phyloP scores from a whole-genome alignment of 1,284 basidiomycete genomes.

The Trichosporon coremiiforme region DNA sequence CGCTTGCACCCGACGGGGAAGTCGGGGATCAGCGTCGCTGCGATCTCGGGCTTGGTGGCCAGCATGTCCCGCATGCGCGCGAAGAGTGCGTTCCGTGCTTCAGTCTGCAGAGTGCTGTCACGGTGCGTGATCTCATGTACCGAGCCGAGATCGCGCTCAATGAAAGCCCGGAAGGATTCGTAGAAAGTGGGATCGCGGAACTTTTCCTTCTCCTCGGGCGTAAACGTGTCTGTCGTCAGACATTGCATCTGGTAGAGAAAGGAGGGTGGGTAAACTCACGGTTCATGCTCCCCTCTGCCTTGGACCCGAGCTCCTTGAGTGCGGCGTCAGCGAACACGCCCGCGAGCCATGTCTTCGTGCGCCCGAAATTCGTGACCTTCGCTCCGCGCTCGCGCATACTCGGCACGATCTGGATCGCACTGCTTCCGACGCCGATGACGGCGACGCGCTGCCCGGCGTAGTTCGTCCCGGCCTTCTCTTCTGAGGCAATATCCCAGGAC shows the following conservation, averaged over 20 bases:
- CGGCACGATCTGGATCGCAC: slow-evolving; percentile 40
- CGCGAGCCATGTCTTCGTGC: slow-evolving; percentile 39
- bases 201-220: slow-evolving; percentile 35
- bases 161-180: slow-evolving; percentile 34
- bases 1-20: slow-evolving; percentile 44
- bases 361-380: slow-evolving; percentile 39
- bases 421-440: slow-evolving; percentile 32
- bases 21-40: slow-evolving; percentile 33
- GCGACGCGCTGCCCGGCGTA: slow-evolving; percentile 28
- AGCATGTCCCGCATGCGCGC: slow-evolving; percentile 35
- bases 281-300: slow-evolving; percentile 21
- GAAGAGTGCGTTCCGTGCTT: slow-evolving; percentile 27
- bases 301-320: slow-evolving; percentile 24
- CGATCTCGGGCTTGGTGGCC: slow-evolving; percentile 29
- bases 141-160: slow-evolving; percentile 32
- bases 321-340: slow-evolving; percentile 33
- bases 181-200: slow-evolving; percentile 33
- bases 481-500: slow-evolving; percentile 27
- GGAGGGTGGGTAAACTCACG: too few species aligned
- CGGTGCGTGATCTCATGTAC: slow-evolving; percentile 26
- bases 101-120: slow-evolving; percentile 34
- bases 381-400: slow-evolving; percentile 32
- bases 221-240: slow-evolving; percentile 32
- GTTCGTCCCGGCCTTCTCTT: slow-evolving; percentile 30
- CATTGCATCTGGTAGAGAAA: too few species aligned